Evolutionary conservation across 106 monocot species (phyloP).

Genomic region (Apostasia shenzhenica): DNA sequence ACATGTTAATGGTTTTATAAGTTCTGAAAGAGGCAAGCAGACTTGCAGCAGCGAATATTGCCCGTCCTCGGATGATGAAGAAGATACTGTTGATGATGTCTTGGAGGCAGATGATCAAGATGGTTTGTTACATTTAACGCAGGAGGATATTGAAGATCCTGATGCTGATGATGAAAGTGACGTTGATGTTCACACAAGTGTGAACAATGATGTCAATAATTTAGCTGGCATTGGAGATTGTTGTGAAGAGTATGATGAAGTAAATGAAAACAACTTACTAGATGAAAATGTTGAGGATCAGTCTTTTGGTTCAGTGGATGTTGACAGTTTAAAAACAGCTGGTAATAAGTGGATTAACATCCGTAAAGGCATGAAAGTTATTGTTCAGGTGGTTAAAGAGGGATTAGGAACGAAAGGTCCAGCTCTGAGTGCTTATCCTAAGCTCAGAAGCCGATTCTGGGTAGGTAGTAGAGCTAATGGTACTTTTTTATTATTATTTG

Average conservation of each 20-base stretch:
- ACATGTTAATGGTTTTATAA: conserved; percentile 24
- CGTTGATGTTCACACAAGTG: conserved; percentile 16
- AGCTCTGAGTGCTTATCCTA: conserved; percentile 77
- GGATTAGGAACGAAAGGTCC: conserved; percentile 91
- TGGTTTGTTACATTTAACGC: conserved; percentile 23
- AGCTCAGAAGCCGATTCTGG: conserved; percentile 92
- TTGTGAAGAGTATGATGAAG: conserved; percentile 35
- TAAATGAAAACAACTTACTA: conserved; percentile 34
- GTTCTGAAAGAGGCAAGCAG: conserved; percentile 10
- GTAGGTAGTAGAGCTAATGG: conserved; percentile 25
- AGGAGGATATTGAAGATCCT: conserved; percentile 30
- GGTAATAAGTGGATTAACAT: conserved; percentile 73
- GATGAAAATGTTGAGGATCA: conserved; percentile 47
- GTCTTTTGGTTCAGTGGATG: conserved; percentile 16
- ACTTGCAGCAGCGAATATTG: conserved; percentile 21
- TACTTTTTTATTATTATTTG: not conserved
- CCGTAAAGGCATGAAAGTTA: conserved; percentile 81
- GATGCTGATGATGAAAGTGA: conserved; percentile 32
- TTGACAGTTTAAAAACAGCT: conserved; percentile 5
- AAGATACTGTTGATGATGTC: conserved; percentile 36
- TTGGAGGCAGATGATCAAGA: conserved; percentile 41
- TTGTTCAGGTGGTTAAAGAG: conserved; percentile 97
- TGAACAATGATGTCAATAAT: conserved; percentile 12
- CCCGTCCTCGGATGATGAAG: conserved; percentile 27
- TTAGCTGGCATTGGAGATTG: conserved; percentile 19